A percentile compares a stretch with the other conserved stretches of the same genome.
phyloP scores from a whole-genome alignment of 352 stramenopile genomes.

The Pythium apleroticum region DNA sequence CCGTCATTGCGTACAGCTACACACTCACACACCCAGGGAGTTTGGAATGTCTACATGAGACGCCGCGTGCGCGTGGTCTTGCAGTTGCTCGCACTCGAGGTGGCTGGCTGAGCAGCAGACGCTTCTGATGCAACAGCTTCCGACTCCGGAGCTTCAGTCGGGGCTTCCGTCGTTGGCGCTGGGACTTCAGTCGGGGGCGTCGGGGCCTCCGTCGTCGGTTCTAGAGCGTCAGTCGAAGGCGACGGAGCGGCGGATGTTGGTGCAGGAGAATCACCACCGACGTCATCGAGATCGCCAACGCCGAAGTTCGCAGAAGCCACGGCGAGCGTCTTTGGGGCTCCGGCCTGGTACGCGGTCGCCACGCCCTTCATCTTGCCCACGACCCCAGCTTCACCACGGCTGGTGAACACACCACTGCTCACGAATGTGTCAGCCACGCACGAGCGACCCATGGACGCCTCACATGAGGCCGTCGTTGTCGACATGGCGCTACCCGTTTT shows the following conservation, averaged over 20 bases:
- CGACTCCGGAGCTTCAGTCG: too few relatives aligned
- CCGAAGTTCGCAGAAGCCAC: slow-evolving; percentile 20
- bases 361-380: slow-evolving; percentile 19
- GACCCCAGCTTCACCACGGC: slow-evolving; percentile 9
- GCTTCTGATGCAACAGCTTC: too few relatives aligned
- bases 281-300: slow-evolving; percentile 9
- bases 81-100: background rate
- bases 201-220: background rate
- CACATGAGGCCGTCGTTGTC: slow-evolving; percentile 6
- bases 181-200: background rate
- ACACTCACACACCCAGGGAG: background rate
- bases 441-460: slow-evolving; percentile 3
- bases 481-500: slow-evolving; percentile 17
- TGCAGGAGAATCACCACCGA: background rate
- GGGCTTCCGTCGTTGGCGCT: background rate
- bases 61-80: background rate
- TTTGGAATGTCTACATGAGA: background rate
- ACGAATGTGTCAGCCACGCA: slow-evolving; percentile 21
- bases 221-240: background rate
- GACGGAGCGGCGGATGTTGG: background rate
- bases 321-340: slow-evolving; percentile 7
- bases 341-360: slow-evolving; percentile 13
- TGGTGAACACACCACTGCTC: slow-evolving; percentile 17
- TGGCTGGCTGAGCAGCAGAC: background rate
- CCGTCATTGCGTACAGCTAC: background rate